phyloP scores from a whole-genome alignment of 345 rosid genomes.

The Atalantia buxifolia region DNA sequence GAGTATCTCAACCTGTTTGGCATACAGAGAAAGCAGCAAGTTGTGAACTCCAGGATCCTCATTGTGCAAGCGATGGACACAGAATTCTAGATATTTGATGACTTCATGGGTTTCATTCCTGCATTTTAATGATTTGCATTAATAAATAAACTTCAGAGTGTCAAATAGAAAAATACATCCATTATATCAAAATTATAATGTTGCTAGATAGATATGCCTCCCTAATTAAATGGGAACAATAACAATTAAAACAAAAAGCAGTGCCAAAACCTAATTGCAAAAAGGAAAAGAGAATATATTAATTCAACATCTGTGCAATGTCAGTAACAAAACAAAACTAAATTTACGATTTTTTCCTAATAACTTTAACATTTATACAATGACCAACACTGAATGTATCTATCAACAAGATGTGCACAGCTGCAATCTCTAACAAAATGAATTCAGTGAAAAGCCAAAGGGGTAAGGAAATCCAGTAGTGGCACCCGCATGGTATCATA shows the following conservation, averaged over 20 bases:
- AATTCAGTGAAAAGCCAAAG: conserved; percentile 1
- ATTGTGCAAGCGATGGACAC: conserved; percentile 81
- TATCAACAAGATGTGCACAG: background rate
- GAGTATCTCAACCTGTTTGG: conserved; percentile 75
- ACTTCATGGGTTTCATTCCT: conserved; percentile 99
- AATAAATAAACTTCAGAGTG: background rate
- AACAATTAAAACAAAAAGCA: background rate
- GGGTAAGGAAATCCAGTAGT: background rate
- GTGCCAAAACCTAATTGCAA: background rate
- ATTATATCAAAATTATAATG: background rate
- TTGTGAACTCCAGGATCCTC: conserved; percentile 99
- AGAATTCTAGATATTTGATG: conserved; percentile 89
- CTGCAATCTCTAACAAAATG: background rate
- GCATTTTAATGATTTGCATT: conserved; percentile 24
- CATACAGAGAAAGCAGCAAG: conserved; percentile 89
- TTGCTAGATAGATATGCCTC: background rate
- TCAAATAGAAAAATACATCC: background rate
- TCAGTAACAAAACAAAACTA: background rate
- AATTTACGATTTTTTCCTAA: background rate
- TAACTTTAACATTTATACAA: background rate
- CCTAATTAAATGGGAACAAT: background rate
- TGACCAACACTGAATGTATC: background rate
- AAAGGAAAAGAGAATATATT: background rate
- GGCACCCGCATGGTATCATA: background rate
- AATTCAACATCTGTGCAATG: background rate